Evolutionary conservation across 2,329 filamentous ascomycete genomes (phyloP), one percentile per base, ranked within the genome.

Genomic region (Aspergillus novoparasiticus): DNA sequence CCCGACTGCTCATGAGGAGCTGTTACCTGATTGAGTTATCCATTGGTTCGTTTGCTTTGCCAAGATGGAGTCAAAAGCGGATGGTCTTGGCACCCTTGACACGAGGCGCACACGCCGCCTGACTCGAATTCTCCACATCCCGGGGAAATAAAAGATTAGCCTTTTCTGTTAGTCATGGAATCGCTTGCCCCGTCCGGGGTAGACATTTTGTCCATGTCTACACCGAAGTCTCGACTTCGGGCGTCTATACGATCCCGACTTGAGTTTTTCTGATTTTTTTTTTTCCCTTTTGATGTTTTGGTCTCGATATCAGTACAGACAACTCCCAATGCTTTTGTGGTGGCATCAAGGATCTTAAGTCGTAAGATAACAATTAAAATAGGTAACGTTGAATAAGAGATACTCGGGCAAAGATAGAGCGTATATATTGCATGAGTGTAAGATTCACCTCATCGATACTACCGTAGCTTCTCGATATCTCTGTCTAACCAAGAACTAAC

Each of bases 81-180:
- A 60, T 28, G 32, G 46, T 21, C 58, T 60, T 60, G 58, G 58
- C 58, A 55, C 3, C 32, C 30, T 16, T 55, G 36, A 60, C 58
- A 54, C 48, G 46, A 55, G 48, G 23, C 8, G 26, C 46, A 50
- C 46, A 50, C 8, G 26, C 46, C 26, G 3, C 9, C 26, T 50
- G 14, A 30, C 23, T 50, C 6, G 16, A 8, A 16, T 19, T 26
- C 46, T 30, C 46, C 46, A 50, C 43, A 51, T 5, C 16, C 51
- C 32, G 28, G 30, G 51, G 51, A 36, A 48, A 46, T 36, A 36
- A 16, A 36, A 51, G 57, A 57, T 61, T 61, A 57, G 59, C 8
- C 59, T 61, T 59, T 59, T 48, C 23, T 53, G 45, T 61, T 61
- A 57, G 59, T 61, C 59, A 61, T 50, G 57, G 46, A 59, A 59